Conservation (phyloP, 2,329 filamentous ascomycete genomes). For the Aspergillus novoparasiticus region DNA sequence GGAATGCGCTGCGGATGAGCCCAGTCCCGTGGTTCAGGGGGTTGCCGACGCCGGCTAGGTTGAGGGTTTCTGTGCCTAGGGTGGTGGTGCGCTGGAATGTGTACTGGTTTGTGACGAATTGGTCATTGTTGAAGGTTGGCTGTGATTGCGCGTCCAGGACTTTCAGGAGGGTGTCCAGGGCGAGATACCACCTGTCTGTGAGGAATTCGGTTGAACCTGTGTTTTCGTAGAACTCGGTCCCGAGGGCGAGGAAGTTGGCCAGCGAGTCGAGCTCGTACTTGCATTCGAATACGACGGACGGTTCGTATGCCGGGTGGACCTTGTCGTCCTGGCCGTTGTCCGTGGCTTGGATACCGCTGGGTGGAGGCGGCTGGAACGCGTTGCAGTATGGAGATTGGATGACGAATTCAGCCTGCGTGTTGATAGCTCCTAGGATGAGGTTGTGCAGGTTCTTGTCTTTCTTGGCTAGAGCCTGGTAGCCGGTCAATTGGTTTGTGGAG, state of each 20-base stretch:
- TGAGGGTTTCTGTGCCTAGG: constrained; percentile 86
- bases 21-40: constrained; percentile 83
- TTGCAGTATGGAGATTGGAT: constrained; percentile 97
- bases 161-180: constrained; percentile 71
- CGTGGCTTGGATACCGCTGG: constrained; percentile 71
- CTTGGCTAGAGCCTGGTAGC: constrained; percentile 83
- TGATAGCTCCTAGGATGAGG: constrained; percentile 88
- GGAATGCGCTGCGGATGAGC: constrained; percentile 86
- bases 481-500: constrained; percentile 88
- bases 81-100: constrained; percentile 82
- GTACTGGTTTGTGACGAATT: constrained; percentile 74
- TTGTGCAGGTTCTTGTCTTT: constrained; percentile 77
- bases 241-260: constrained; percentile 83
- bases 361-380: constrained; percentile 91
- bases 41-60: constrained; percentile 81
- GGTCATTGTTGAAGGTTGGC: constrained; percentile 76
- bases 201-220: constrained; percentile 79
- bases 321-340: constrained; percentile 79
- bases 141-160: constrained; percentile 78
- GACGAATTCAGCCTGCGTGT: constrained; percentile 93
- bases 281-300: constrained; percentile 88
- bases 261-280: constrained; percentile 98
- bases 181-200: constrained; percentile 74
- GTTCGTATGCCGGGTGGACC: constrained; percentile 87
- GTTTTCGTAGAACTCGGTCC: constrained; percentile 82